Evolutionary conservation across 345 rosid genomes (phyloP), one percentile per base, ranked within the genome.

Genomic region (Moricandia moricandioides): DNA sequence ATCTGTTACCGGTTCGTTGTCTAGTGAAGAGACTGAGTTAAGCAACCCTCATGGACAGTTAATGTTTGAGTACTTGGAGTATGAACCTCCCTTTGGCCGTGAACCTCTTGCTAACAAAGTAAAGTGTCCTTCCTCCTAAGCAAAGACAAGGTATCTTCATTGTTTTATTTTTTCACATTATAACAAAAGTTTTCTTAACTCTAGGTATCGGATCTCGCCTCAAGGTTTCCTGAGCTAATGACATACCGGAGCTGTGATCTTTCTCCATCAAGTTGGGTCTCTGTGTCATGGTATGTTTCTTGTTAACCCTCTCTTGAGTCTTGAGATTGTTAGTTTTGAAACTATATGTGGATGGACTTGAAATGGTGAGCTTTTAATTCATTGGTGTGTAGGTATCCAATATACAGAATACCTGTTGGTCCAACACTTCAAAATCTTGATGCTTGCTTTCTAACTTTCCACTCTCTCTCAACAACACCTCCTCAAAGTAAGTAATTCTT

Each of bases 361-460:
- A 45, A 57, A 59, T 47, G 61, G 13, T 60, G 61, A 81, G 18
- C 10, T 26, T 47, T n/a, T n/a, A n/a, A n/a, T n/a, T n/a, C n/a
- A n/a, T n/a, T 17, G 55, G 45, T 30, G 34, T 81, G 58, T 61
- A 88, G 92, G 90, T 88, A 90, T 70, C 98, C 98, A 30, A 92
- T 92, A 69, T 92, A 90, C 57, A 84, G 97, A 75, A 93, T 91
- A 72, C 96, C 97, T 2, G 87, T 84, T 61, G 97, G 98, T 67
- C 89, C 90, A 64, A 91, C 98, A 1, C 73, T 93, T 60, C 96
- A 89, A 83, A 93, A 89, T 79, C 85, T 93, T 21, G 98, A 93
- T 80, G 93, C 97, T n/a, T 90, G 95, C 82, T 93, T 93, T 80
- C 70, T 93, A 76, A 89, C 92, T 5, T 93, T 82, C 72, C 98